Evolutionary conservation across 2,329 filamentous ascomycete species (phyloP), one percentile per base, ranked within the genome.

Genomic region (Grosmannia penicillata): DNA sequence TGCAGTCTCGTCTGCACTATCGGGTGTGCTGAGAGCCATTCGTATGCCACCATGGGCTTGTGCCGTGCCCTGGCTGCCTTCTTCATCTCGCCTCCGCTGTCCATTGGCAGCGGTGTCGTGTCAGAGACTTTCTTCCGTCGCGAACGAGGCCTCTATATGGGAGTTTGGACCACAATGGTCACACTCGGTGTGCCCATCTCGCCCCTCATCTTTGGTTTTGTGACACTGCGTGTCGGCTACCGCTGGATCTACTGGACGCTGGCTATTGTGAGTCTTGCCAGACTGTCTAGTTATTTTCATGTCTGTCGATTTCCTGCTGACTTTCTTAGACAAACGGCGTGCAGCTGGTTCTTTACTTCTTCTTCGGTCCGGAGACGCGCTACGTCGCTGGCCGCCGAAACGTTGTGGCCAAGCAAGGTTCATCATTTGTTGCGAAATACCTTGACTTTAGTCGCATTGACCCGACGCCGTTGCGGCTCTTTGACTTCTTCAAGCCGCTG

Each of bases 161-260:
- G 70, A 22, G 55, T 72, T n/a, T 72, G 70, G 70, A 72, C 69
- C 1, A 47, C 50, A 9, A 36, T 52, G 58, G 45, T 51, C 10
- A 47, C 47, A 5, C 39, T 51, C 1, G 52, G 44, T 43, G 52
- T 48, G 40, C 54, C 42, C 28, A 47, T 51, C 8, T 53, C 54
- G 3, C 55, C 56, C 0, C 49, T 59, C 19, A 47, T 58, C 14
- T 54, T 67, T 30, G 60, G 62, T 1, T 60, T 59, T 22, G 69
- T 74, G 1, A 60, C 65, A 1, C 55, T 66, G 40, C 59, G 65
- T 9, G 62, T 66, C 13, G 63, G 66, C 1, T 75, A 69, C 39
- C 59, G 65, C 14, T 75, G 71, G 70, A 72, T 74, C 21, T 75
- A 69, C 51, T 75, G 65, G 61, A 61, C 66, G 18, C 53, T 74